Percentiles rank a stretch among this genome's conserved stretches.
Conservation (phyloP, 176 grass and related monocot genomes). For the Carex pumila region DNA sequence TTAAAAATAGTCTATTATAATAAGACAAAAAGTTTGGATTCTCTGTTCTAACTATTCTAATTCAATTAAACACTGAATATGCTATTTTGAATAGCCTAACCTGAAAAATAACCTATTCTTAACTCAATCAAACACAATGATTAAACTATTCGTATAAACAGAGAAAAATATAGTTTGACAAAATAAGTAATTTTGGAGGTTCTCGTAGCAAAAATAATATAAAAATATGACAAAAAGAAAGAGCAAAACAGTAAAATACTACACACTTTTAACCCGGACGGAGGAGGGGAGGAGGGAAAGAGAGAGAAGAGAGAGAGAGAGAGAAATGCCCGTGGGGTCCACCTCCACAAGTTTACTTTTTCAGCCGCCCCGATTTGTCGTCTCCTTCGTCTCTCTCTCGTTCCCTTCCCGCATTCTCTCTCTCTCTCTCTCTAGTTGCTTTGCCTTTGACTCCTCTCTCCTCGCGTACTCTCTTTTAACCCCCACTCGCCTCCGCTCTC, state of each 20-base stretch:
- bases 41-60: too few species aligned
- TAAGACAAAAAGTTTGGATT: too few species aligned
- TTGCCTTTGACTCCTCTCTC: conserved; percentile 24
- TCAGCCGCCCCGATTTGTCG: conserved; percentile 69
- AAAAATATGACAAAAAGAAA: conserved; percentile 3
- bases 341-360: conserved; percentile 44
- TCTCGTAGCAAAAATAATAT: not conserved
- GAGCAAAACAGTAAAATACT: not conserved
- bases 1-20: too few species aligned
- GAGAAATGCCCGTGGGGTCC: conserved; percentile 28
- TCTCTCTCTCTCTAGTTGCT: not conserved
- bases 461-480: not conserved
- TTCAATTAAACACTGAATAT: too few species aligned
- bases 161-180: not conserved
- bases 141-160: not conserved
- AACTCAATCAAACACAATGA: too few species aligned
- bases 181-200: not conserved
- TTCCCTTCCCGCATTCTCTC: conserved; percentile 7
- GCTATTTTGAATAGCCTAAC: too few species aligned
- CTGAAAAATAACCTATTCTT: too few species aligned
- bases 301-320: not conserved
- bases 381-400: conserved; percentile 45
- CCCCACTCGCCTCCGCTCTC: not conserved
- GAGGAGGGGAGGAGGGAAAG: not conserved
- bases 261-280: not conserved